Conservation (phyloP, 257 asterid genomes). For the Salvia hispanica region DNA sequence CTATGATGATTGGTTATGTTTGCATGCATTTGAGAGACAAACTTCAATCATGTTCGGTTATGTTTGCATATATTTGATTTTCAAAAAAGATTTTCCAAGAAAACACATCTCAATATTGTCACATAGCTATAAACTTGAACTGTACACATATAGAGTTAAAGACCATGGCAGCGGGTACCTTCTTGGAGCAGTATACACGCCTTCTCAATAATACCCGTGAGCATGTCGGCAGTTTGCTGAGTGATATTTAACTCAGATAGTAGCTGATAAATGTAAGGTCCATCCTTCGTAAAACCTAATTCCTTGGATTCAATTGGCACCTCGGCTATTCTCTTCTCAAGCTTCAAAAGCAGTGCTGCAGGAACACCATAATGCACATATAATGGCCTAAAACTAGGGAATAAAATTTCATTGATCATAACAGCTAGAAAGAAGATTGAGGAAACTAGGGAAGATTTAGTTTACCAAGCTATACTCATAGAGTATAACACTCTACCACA, state of each 20-base stretch:
- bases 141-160: conserved; percentile 22
- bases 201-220: conserved; percentile 74
- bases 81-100: conserved; percentile 5
- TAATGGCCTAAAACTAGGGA: conserved; percentile 25
- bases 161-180: conserved; percentile 66
- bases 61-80: conserved; percentile 16
- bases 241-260: conserved; percentile 81
- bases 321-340: conserved; percentile 83
- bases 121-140: conserved; percentile 22
- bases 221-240: conserved; percentile 66
- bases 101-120: conserved; percentile 14
- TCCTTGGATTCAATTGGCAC: conserved; percentile 86
- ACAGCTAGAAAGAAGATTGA: conserved; percentile 17
- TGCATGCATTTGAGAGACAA: neutral
- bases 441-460: conserved; percentile 13
- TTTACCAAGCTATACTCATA: conserved; percentile 8
- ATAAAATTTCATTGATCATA: conserved; percentile 11
- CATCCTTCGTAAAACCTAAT: conserved; percentile 86
- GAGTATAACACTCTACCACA: conserved; percentile 23
- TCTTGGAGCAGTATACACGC: conserved; percentile 84
- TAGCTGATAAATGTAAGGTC: conserved; percentile 90
- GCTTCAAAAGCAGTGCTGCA: conserved; percentile 95
- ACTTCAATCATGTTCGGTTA: neutral
- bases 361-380: conserved; percentile 37
- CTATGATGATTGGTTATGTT: conserved; percentile 13